Conservation (phyloP, 768 basidiomycete genomes). For the Termitomyces eurrhizus region DNA sequence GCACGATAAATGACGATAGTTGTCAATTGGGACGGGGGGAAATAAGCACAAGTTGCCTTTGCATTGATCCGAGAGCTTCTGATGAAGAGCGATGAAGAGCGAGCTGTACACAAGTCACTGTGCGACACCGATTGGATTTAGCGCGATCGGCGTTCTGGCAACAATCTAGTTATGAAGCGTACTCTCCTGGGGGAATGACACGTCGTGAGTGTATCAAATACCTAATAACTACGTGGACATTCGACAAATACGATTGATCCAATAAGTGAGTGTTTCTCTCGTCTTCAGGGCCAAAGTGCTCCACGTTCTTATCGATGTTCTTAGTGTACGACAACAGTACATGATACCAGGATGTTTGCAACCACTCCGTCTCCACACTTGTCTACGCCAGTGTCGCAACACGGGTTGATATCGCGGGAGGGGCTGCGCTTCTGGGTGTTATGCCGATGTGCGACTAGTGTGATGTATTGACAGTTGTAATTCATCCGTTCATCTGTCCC, state of each 20-base stretch:
- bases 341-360: neutral
- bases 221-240: too few relatives aligned
- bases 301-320: neutral
- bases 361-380: neutral
- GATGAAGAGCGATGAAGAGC: neutral
- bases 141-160: neutral
- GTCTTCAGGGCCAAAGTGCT: neutral
- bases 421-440: neutral
- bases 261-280: neutral
- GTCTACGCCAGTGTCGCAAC: neutral
- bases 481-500: neutral
- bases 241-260: neutral
- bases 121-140: neutral
- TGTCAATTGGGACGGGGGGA: neutral
- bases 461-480: neutral
- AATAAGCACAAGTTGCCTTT: neutral
- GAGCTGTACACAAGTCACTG: neutral
- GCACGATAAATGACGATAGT: neutral
- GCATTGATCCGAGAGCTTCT: neutral
- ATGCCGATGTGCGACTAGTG: neutral
- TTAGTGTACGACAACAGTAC: neutral
- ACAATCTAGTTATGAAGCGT: too few relatives aligned
- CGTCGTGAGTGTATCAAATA: too few relatives aligned
- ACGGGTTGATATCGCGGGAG: neutral
- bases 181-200: too few relatives aligned